Conservation (phyloP, 1,284 basidiomycete species). For the Coniophora puteana region DNA sequence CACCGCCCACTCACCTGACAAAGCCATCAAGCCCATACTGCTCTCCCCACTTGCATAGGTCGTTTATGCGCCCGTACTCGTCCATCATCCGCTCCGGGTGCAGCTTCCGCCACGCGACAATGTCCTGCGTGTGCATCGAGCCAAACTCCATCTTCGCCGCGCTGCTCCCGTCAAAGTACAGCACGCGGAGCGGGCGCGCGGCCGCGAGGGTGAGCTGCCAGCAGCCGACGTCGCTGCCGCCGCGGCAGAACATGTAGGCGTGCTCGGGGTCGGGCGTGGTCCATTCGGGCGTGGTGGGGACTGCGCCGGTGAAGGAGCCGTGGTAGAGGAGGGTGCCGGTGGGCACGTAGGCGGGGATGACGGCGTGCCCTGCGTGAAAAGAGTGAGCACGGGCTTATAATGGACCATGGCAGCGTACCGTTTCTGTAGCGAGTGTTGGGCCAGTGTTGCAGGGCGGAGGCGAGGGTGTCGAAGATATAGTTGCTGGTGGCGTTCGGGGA, state of each 20-base stretch:
- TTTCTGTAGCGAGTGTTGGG: slow-evolving; percentile 47
- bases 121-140: slow-evolving; percentile 34
- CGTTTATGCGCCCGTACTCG: slow-evolving; percentile 24
- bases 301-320: slow-evolving; percentile 18
- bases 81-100: slow-evolving; percentile 17
- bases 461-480: slow-evolving; percentile 25
- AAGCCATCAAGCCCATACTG: slow-evolving; percentile 28
- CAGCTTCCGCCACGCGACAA: slow-evolving; percentile 30
- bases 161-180: slow-evolving; percentile 36
- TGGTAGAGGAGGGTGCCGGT: slow-evolving; percentile 41
- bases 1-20: slow-evolving; percentile 18
- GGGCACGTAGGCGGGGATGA: slow-evolving; percentile 38
- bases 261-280: slow-evolving; percentile 41
- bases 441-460: slow-evolving; percentile 42
- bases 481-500: slow-evolving; percentile 18
- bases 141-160: slow-evolving; percentile 30
- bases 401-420: slow-evolving; percentile 25
- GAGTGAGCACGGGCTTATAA: too few species aligned
- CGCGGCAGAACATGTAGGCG: slow-evolving; percentile 33
- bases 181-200: slow-evolving; percentile 26
- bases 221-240: slow-evolving; percentile 17
- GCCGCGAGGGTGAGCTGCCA: slow-evolving; percentile 31
- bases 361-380: slow-evolving; percentile 33
- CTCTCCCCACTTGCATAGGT: slow-evolving; percentile 28
- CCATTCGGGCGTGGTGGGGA: slow-evolving; percentile 38